Evolutionary conservation across 257 asterid genomes (phyloP).

Genomic region (Orobanche coerulescens): DNA sequence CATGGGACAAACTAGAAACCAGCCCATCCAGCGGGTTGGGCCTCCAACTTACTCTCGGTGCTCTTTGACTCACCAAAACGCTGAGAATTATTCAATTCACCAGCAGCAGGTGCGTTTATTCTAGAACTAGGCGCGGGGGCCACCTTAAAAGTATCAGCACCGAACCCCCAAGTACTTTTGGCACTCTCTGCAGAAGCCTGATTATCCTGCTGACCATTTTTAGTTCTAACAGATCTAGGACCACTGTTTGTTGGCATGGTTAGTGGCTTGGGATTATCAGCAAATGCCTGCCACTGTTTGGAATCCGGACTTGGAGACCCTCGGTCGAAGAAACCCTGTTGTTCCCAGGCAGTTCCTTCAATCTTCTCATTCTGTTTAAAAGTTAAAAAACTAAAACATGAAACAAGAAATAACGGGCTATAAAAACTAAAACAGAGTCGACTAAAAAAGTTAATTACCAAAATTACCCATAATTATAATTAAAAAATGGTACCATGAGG

Average conservation of each 20-base stretch:
- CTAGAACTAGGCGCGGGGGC: conserved; percentile 49
- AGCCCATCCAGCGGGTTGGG: conserved; percentile 99
- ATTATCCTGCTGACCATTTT: conserved; percentile 44
- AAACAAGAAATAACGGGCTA: background rate
- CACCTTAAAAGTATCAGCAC: conserved; percentile 64
- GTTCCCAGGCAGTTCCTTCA: conserved; percentile 79
- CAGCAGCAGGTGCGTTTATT: conserved; percentile 25
- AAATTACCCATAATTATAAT: too few relatives aligned
- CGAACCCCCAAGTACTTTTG: conserved; percentile 75
- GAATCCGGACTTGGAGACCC: conserved; percentile 50
- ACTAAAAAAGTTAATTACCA: background rate
- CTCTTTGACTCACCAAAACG: conserved; percentile 46
- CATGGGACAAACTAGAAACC: conserved; percentile 41
- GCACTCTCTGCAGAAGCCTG: conserved; percentile 35
- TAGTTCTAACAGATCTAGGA: conserved; percentile 68
- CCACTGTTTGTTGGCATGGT: conserved; percentile 24
- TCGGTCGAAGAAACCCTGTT: conserved; percentile 54
- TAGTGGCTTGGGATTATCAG: conserved; percentile 47
- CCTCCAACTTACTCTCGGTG: conserved; percentile 38
- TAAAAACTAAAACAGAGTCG: background rate
- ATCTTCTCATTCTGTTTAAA: conserved; percentile 46
- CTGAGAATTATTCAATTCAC: conserved; percentile 39
- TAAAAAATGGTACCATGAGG: too few relatives aligned
- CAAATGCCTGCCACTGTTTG: conserved; percentile 80
- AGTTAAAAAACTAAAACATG: background rate